Evolutionary conservation across 2,329 filamentous ascomycete genomes (phyloP).

Genomic region (Ophiostoma ips): DNA sequence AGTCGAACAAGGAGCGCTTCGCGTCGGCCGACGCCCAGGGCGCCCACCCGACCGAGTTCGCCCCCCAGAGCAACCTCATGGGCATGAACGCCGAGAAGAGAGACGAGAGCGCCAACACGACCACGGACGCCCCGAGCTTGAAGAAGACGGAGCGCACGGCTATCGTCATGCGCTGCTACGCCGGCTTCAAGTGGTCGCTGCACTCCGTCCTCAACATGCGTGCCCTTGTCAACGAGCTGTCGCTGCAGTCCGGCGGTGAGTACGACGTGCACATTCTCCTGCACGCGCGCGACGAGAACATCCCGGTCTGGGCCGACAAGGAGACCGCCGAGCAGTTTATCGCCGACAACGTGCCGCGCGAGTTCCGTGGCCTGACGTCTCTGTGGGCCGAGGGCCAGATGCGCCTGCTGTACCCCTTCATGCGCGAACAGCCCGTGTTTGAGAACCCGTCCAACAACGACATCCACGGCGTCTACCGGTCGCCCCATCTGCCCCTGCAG

Average conservation of each 20-base stretch:
- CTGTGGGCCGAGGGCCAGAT: conserved; percentile 81
- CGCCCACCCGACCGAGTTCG: not conserved
- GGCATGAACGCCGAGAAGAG: conserved; percentile 12
- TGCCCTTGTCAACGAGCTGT: conserved; percentile 65
- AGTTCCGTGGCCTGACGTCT: conserved; percentile 69
- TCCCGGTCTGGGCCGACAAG: conserved; percentile 71
- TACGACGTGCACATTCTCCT: conserved; percentile 74
- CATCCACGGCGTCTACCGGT: conserved; percentile 57
- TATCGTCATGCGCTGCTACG: conserved; percentile 68
- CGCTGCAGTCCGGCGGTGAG: conserved; percentile 64
- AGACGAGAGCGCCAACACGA: conserved; percentile 5
- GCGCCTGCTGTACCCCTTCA: conserved; percentile 58
- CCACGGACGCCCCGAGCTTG: too few relatives aligned
- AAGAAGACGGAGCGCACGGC: conserved; percentile 49
- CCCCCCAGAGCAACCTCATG: conserved; percentile 1
- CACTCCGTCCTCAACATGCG: conserved; percentile 71
- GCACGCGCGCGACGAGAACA: conserved; percentile 66
- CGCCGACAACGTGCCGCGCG: conserved; percentile 50
- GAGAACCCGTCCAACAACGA: conserved; percentile 41
- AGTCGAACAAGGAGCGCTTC: conserved; percentile 51
- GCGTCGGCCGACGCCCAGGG: conserved; percentile 6
- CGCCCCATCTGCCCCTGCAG: conserved; percentile 48
- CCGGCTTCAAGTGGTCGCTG: conserved; percentile 62
- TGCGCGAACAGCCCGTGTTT: conserved; percentile 52
- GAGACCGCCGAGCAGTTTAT: conserved; percentile 58